Percentiles rank a stretch among this genome's conserved stretches.
These are phyloP conservation scores for Vaccinium corymbosum DNA, from an alignment of 148 eudicot species.

Conservation along the genomic window DNA sequence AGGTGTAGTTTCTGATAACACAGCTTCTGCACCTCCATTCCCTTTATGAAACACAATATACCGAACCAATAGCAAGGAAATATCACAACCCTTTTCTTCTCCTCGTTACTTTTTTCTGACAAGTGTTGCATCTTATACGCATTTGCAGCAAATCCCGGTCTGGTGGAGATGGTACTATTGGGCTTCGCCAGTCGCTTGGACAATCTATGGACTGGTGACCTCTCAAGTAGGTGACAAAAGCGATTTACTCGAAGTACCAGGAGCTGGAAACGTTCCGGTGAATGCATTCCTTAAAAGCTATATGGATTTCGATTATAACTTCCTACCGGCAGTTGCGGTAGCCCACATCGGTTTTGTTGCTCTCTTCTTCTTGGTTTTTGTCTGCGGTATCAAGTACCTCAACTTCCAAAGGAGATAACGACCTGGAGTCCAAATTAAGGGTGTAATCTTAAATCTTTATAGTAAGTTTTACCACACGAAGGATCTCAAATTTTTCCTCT, in stretches of 20 bases:
- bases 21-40: neutral
- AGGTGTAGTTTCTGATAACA: neutral
- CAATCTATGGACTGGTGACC: conserved; percentile 42
- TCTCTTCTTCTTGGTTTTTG: conserved; percentile 33
- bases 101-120: neutral
- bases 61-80: neutral
- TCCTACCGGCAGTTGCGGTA: conserved; percentile 30
- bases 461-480: neutral
- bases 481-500: neutral
- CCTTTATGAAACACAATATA: neutral
- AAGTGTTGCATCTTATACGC: neutral
- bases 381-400: conserved; percentile 36
- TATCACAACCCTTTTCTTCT: neutral
- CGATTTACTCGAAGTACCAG: conserved; percentile 16
- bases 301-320: conserved; percentile 31
- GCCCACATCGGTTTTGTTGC: conserved; percentile 37
- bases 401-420: conserved; percentile 41
- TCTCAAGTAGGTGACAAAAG: conserved; percentile 36
- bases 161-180: conserved; percentile 63
- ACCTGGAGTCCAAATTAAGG: neutral
- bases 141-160: conserved; percentile 40
- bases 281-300: conserved; percentile 20
- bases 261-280: conserved; percentile 15
- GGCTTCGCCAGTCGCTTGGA: conserved; percentile 50
- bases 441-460: neutral